phyloP scores from a whole-genome alignment of 2,329 filamentous ascomycete species.

The Xylariaceae sp. region DNA sequence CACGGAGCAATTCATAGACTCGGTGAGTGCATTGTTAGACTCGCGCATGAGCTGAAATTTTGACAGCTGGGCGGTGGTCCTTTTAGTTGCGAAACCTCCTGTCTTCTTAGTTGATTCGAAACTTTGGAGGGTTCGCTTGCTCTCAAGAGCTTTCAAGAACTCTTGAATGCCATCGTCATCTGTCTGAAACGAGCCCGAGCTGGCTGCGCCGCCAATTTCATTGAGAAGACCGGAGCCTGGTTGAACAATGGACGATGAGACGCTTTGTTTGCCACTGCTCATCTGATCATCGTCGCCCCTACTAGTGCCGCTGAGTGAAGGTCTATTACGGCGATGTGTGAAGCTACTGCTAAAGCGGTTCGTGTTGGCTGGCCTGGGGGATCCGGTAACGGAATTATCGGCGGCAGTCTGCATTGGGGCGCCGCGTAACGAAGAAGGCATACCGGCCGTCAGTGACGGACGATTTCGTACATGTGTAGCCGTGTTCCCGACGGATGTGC shows the following conservation, averaged over 20 bases:
- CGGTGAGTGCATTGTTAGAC: slow-evolving; percentile 80
- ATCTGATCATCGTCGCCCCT: slow-evolving; percentile 66
- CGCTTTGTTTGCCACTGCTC: slow-evolving; percentile 75
- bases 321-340: slow-evolving; percentile 71
- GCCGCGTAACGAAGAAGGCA: slow-evolving; percentile 66
- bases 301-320: slow-evolving; percentile 69
- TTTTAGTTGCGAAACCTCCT: slow-evolving; percentile 64
- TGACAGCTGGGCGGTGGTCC: slow-evolving; percentile 71
- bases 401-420: slow-evolving; percentile 55
- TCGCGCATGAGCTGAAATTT: slow-evolving; percentile 87
- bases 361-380: slow-evolving; percentile 72
- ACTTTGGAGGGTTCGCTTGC: slow-evolving; percentile 77
- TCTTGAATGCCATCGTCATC: slow-evolving; percentile 93
- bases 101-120: slow-evolving; percentile 64
- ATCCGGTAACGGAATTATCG: slow-evolving; percentile 64
- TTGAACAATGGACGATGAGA: slow-evolving; percentile 62
- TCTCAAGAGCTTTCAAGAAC: slow-evolving; percentile 83
- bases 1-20: slow-evolving; percentile 87
- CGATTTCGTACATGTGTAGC: slow-evolving; percentile 60
- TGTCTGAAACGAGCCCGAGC: slow-evolving; percentile 61
- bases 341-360: slow-evolving; percentile 92
- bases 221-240: slow-evolving; percentile 76
- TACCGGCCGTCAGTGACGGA: slow-evolving; percentile 67
- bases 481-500: slow-evolving; percentile 43
- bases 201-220: slow-evolving; percentile 59